Percentiles rank a stretch among this genome's conserved stretches.
These are phyloP conservation scores for Salvia rosmarinus DNA, from an alignment of 257 asterid genomes.

Conservation along the genomic window DNA sequence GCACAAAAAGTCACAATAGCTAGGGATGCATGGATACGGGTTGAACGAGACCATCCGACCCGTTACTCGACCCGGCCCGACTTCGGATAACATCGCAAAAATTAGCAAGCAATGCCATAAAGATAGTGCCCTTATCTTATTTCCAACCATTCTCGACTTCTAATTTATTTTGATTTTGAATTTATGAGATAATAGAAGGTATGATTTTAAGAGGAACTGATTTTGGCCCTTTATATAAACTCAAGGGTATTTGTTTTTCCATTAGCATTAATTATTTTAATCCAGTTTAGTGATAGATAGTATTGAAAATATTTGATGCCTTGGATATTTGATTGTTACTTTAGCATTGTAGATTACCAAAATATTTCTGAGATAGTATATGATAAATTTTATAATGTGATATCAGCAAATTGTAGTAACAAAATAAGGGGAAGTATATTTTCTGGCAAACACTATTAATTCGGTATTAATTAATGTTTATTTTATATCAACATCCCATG, in stretches of 20 bases:
- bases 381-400: background rate
- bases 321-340: too few relatives aligned
- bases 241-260: background rate
- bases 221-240: conserved; percentile 10
- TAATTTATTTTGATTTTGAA: background rate
- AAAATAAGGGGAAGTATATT: background rate
- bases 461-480: background rate
- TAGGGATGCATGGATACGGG: conserved; percentile 16
- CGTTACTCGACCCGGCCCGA: background rate
- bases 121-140: background rate
- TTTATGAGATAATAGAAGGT: background rate
- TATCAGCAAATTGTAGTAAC: background rate
- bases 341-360: background rate
- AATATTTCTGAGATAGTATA: background rate
- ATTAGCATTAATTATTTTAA: background rate
- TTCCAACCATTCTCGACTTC: background rate
- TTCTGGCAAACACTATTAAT: background rate
- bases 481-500: too few relatives aligned
- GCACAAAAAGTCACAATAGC: conserved; percentile 31
- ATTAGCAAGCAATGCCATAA: conserved; percentile 8
- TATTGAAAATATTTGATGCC: too few relatives aligned
- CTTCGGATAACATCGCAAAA: background rate
- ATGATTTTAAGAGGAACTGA: background rate
- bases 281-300: too few relatives aligned
- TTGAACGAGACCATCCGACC: background rate